Conservation (phyloP, 108 stramenopile genomes). For the Cyclotella atomus region DNA sequence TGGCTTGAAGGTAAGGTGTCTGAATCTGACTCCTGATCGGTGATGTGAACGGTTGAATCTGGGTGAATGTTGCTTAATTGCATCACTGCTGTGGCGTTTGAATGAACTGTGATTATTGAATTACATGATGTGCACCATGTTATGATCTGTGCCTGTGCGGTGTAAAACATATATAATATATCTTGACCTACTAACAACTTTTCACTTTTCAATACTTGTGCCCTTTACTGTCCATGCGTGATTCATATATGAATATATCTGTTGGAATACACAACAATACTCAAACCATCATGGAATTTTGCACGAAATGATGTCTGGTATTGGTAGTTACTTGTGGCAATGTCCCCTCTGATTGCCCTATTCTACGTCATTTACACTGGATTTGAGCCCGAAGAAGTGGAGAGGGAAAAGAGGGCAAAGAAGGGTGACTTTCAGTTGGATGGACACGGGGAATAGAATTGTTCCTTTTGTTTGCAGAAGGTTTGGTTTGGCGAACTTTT, state of each 20-base stretch:
- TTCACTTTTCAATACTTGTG: no score
- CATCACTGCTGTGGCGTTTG: not conserved
- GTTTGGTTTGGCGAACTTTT: not conserved
- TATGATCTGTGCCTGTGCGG: no score
- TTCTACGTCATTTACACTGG: constrained; percentile 82
- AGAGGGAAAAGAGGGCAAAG: constrained; percentile 69
- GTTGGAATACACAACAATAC: not conserved
- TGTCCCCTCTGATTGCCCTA: constrained; percentile 81
- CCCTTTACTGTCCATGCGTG: no score
- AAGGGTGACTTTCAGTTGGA: constrained; percentile 86
- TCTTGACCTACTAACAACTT: no score
- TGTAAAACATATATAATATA: no score
- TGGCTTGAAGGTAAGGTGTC: constrained; percentile 64
- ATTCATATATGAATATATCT: no score
- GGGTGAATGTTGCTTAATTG: not conserved
- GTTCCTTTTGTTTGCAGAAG: not conserved
- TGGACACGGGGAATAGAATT: constrained; percentile 83
- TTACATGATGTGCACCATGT: no score
- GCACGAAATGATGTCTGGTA: not conserved
- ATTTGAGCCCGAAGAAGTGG: constrained; percentile 81
- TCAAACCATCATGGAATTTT: not conserved
- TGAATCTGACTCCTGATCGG: not conserved
- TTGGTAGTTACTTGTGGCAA: constrained; percentile 75
- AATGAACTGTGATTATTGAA: no score
- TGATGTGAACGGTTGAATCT: not conserved